Percentiles rank a stretch among this genome's conserved stretches.
Evolutionary conservation across 768 basidiomycete species (phyloP).

Genomic region (Mycena sanguinolenta): DNA sequence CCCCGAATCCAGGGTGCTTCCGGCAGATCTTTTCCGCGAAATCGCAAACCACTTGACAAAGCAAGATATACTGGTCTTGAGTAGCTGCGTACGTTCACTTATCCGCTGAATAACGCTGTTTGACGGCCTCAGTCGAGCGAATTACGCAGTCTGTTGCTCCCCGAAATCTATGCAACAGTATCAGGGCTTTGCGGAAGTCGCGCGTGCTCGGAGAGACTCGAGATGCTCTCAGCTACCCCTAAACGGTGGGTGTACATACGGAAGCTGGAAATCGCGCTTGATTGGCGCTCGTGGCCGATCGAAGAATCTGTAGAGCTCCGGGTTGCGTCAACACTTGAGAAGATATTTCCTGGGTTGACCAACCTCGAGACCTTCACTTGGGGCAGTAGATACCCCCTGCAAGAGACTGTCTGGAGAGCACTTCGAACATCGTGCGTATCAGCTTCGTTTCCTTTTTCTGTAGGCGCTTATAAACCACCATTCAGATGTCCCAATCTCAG

Average conservation of each 20-base stretch:
- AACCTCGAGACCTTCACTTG: slow-evolving; percentile 1
- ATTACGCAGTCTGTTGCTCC: slow-evolving; percentile 3
- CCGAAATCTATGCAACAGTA: background rate
- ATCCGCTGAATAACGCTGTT: background rate
- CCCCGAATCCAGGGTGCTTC: background rate
- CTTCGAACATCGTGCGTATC: slow-evolving; percentile 7
- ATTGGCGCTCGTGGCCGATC: slow-evolving; percentile 12
- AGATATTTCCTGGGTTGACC: background rate
- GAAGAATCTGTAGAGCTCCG: background rate
- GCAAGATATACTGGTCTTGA: background rate
- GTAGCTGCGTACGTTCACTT: background rate
- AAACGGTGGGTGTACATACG: background rate
- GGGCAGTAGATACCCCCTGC: background rate
- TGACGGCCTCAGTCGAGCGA: background rate
- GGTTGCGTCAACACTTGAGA: background rate
- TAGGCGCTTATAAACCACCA: background rate
- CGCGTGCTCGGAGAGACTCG: background rate
- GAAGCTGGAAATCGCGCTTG: background rate
- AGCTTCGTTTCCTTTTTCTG: background rate
- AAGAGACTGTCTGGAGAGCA: background rate
- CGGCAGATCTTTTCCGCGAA: slow-evolving; percentile 1
- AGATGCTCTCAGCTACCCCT: background rate
- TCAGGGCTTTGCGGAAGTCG: background rate
- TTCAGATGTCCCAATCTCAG: slow-evolving; percentile 5
- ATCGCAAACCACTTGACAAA: slow-evolving; percentile 3